Evolutionary conservation across 768 basidiomycete species (phyloP).

Genomic region (Lactifluus volemus): DNA sequence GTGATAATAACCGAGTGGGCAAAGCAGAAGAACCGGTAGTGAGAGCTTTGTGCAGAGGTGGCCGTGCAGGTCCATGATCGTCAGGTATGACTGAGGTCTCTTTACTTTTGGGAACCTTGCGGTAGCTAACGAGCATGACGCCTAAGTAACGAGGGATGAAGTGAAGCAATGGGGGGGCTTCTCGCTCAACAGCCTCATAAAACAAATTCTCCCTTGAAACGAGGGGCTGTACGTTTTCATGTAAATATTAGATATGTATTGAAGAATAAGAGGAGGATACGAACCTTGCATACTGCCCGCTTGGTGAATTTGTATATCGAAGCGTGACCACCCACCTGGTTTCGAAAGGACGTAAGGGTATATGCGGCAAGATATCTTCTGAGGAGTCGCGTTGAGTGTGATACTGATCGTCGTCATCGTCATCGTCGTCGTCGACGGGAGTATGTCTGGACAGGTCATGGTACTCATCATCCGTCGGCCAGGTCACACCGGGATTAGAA

Average conservation of each 20-base stretch:
- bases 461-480: slow-evolving; percentile 29
- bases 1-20: not conserved
- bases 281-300: slow-evolving; percentile 95
- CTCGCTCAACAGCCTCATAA: slow-evolving; percentile 92
- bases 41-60: slow-evolving; percentile 22
- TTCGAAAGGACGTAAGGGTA: slow-evolving; percentile 89
- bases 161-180: slow-evolving; percentile 82
- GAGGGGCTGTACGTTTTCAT: slow-evolving; percentile 53
- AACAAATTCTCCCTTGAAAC: slow-evolving; percentile 96
- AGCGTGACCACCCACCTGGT: slow-evolving; percentile 96
- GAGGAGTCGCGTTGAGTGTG: slow-evolving; percentile 35
- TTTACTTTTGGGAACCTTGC: slow-evolving; percentile 44
- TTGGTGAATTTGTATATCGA: slow-evolving; percentile 98
- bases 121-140: slow-evolving; percentile 96
- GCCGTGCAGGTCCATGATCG: slow-evolving; percentile 20
- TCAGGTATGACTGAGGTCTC: slow-evolving; percentile 12
- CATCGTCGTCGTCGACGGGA: slow-evolving; percentile 15
- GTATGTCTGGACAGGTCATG: slow-evolving; percentile 14
- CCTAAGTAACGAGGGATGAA: slow-evolving; percentile 98
- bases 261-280: slow-evolving; percentile 23
- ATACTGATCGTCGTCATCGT: slow-evolving; percentile 26
- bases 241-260: not conserved
- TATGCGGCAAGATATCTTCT: slow-evolving; percentile 66
- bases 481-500: slow-evolving; percentile 25
- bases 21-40: slow-evolving; percentile 22